A percentile compares a stretch with the other conserved stretches of the same genome.
Evolutionary conservation across 1,284 basidiomycete species (phyloP).

Genomic region (Anthracocystis walkeri): DNA sequence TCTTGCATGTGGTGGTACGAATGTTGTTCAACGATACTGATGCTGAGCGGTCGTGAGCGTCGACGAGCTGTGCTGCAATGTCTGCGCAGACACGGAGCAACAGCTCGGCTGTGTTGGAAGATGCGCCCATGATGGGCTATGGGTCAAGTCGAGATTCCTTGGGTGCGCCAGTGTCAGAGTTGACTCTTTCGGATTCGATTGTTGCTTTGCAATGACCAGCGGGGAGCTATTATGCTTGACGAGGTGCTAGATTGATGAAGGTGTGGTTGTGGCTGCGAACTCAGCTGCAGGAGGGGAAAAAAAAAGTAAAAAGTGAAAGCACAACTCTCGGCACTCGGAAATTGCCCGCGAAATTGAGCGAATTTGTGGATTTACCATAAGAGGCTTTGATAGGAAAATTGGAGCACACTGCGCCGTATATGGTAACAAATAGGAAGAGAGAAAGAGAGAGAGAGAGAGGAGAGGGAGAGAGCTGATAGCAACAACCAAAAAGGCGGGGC

Average conservation of each 20-base stretch:
- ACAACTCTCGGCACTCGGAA: slow-evolving; percentile 25
- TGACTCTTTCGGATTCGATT: not conserved
- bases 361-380: slow-evolving; percentile 1
- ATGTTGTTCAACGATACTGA: slow-evolving; percentile 86
- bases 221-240: not conserved
- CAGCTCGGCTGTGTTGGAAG: slow-evolving; percentile 80
- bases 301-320: slow-evolving; percentile 12
- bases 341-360: not conserved
- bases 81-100: slow-evolving; percentile 92
- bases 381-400: not conserved
- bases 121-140: slow-evolving; percentile 45
- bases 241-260: not conserved
- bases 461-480: not conserved
- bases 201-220: not conserved
- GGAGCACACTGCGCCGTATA: not conserved
- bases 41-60: slow-evolving; percentile 78
- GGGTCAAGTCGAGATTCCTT: not conserved
- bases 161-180: not conserved
- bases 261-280: not conserved
- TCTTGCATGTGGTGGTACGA: slow-evolving; percentile 88
- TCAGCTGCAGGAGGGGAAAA: slow-evolving; percentile 1
- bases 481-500: not conserved
- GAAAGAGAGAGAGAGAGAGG: too few relatives aligned
- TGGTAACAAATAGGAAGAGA: slow-evolving; percentile 1
- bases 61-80: slow-evolving; percentile 92